These are phyloP conservation scores for Colletotrichum acutatum DNA, from an alignment of 2,329 filamentous ascomycete genomes.

Conservation along the genomic window DNA sequence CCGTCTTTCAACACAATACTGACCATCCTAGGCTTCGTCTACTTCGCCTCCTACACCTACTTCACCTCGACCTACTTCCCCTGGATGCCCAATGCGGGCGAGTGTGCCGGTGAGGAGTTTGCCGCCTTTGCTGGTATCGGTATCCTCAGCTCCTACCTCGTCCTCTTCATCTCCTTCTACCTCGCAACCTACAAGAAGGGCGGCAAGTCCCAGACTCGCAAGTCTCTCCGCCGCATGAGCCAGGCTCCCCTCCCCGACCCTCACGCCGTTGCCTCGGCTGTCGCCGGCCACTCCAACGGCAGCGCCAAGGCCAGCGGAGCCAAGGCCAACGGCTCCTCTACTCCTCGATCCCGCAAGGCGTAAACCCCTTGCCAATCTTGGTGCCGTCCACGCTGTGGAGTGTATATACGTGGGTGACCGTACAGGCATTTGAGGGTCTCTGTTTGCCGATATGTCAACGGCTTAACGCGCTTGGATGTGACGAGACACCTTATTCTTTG, in stretches of 20 bases:
- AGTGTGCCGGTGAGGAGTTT: constrained; percentile 96
- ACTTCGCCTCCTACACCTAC: constrained; percentile 99
- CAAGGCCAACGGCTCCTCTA: constrained; percentile 67
- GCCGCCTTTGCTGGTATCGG: constrained; percentile 92
- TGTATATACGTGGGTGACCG: constrained; percentile 32
- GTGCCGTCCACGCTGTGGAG: constrained; percentile 26
- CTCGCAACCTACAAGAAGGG: constrained; percentile 94
- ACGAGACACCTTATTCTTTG: constrained; percentile 20
- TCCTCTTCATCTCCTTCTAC: constrained; percentile 99
- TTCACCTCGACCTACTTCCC: constrained; percentile 92
- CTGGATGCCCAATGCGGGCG: constrained; percentile 83
- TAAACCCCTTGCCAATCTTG: constrained; percentile 48
- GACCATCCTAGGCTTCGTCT: constrained; percentile 81
- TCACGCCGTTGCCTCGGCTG: constrained; percentile 70
- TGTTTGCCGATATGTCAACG: constrained; percentile 14
- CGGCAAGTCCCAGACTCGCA: constrained; percentile 82
- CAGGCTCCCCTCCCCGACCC: constrained; percentile 82
- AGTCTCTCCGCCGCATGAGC: constrained; percentile 75
- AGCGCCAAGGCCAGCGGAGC: constrained; percentile 63
- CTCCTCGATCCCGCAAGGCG: constrained; percentile 77
- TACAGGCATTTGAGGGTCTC: constrained; percentile 1
- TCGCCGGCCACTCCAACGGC: constrained; percentile 64
- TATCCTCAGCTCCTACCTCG: constrained; percentile 92
- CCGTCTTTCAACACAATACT: constrained; percentile 7
- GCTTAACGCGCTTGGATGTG: constrained; percentile 28